These are phyloP conservation scores for Xylaria nigripes DNA, from an alignment of 495 filamentous ascomycete species.

Conservation along the genomic window DNA sequence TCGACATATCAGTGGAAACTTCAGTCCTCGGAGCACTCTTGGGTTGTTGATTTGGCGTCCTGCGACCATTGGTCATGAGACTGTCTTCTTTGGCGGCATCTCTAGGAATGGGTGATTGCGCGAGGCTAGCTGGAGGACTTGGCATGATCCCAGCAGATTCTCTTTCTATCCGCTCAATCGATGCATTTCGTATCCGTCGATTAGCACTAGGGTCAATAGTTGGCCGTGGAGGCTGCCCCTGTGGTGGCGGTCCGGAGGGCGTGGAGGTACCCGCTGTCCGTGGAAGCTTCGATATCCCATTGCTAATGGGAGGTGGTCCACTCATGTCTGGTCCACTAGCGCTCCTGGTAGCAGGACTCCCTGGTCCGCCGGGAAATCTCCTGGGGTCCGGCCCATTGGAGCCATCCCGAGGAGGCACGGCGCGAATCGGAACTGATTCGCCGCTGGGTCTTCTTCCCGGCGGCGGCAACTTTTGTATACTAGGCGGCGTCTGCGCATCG, in stretches of 20 bases:
- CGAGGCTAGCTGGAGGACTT: constrained; percentile 28
- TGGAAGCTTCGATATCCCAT: constrained; percentile 54
- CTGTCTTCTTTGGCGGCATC: constrained; percentile 43
- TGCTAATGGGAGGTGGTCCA: constrained; percentile 22
- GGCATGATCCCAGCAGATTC: constrained; percentile 20
- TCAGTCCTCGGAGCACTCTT: constrained; percentile 28
- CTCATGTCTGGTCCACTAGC: constrained; percentile 28
- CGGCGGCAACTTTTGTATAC: constrained; percentile 26
- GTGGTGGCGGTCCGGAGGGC: constrained; percentile 76
- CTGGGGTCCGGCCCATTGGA: constrained; percentile 51
- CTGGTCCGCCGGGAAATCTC: constrained; percentile 41
- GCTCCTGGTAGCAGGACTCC: constrained; percentile 26
- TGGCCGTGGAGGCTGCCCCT: constrained; percentile 76
- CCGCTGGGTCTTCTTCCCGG: constrained; percentile 36
- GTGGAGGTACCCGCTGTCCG: constrained; percentile 62
- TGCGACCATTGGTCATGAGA: constrained; percentile 47
- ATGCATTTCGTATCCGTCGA: constrained; percentile 31
- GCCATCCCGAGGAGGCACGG: constrained; percentile 52
- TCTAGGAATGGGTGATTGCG: constrained; percentile 47
- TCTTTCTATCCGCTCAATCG: constrained; percentile 33
- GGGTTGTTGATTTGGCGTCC: constrained; percentile 48
- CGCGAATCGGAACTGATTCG: constrained; percentile 29
- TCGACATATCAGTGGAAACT: constrained; percentile 22
- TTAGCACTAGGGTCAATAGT: constrained; percentile 19
- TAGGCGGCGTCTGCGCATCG: constrained; percentile 52